Percentiles rank a stretch among this genome's conserved stretches.
These are phyloP conservation scores for Vicia faba DNA, from an alignment of 306 rosid genomes.

Conservation along the genomic window DNA sequence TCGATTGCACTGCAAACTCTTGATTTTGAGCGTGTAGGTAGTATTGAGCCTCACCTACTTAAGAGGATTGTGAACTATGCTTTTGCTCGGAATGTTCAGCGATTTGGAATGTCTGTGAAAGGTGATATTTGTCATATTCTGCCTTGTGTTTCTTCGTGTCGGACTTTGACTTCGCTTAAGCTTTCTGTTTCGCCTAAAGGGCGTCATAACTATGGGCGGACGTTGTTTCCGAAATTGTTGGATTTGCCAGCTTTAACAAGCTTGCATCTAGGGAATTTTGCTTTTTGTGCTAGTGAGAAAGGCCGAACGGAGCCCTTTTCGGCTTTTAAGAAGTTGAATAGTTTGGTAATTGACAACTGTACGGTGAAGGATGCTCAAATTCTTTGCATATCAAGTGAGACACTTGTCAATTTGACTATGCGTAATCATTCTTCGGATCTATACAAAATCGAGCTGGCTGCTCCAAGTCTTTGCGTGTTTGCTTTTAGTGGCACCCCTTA, in stretches of 20 bases:
- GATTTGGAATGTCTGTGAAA: not conserved
- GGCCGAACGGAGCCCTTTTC: conserved; percentile 19
- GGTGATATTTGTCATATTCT: conserved; percentile 11
- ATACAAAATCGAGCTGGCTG: conserved; percentile 26
- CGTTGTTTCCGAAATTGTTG: conserved; percentile 14
- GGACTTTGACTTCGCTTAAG: conserved; percentile 22
- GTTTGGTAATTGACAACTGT: conserved; percentile 30
- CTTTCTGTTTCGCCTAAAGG: conserved; percentile 16
- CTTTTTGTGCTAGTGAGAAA: not conserved
- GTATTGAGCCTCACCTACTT: conserved; percentile 15
- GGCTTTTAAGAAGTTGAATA: conserved; percentile 2
- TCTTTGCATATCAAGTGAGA: conserved; percentile 25
- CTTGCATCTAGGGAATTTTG: conserved; percentile 25
- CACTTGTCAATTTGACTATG: conserved; percentile 28
- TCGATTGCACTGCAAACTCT: not conserved
- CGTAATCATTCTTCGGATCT: not conserved
- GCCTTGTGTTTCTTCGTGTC: conserved; percentile 15
- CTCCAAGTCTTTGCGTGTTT: conserved; percentile 29
- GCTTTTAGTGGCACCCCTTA: conserved; percentile 14
- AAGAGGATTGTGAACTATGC: conserved; percentile 24
- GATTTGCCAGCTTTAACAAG: conserved; percentile 16
- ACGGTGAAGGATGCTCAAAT: conserved; percentile 1
- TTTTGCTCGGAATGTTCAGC: conserved; percentile 26
- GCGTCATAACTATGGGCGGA: not conserved
- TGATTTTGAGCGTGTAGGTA: conserved; percentile 21